Evolutionary conservation across 2,329 filamentous ascomycete genomes (phyloP), one percentile per base, ranked within the genome.

Genomic region (Rhexocercosporidium sp.): DNA sequence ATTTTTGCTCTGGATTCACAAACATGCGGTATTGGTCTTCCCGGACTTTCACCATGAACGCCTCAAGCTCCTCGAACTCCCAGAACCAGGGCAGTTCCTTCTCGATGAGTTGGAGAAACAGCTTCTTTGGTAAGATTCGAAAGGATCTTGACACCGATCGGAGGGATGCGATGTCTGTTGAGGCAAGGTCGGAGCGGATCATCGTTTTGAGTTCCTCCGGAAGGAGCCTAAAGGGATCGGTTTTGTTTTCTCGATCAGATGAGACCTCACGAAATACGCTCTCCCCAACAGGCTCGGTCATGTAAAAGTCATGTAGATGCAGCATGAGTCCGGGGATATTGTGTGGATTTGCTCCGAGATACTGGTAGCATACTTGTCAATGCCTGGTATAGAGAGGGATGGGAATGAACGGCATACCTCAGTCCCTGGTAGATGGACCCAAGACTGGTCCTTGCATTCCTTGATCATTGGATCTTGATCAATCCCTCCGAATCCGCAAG

Each of bases 61-160:
- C 27, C 20, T 34, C 12, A 31, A 60, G 29, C 1, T 53, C 53
- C 20, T 53, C 56, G 20, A 53, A 31, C 18, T 66, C 47, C 64
- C 37, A 56, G 39, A 61, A 56, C 49, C 57, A 61, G n/a, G 57
- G 46, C 20, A 66, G 4, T 56, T 66, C 64, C 6, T 61, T 22
- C 5, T 25, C n/a, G 22, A 62, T 34, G 54, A 66, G 34, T 6
- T 53, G 22, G 14, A 20, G 22, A 34, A 66, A 61, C 11, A 61
- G 8, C 1, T 12, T 1, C 31, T 46, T 44, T 22, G 46, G 46
- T 18, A 62, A 25, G 22, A 56, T n/a, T 14, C 56, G 47, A 34
- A 61, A 61, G 3, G 64, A 22, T 22, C 47, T 41, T 2, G 57
- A 61, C 3, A 47, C 57, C 11, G 47, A 29, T 14, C 64, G 22